Evolutionary conservation across 1,284 basidiomycete species (phyloP).

Genomic region (Golubevia pallescens): DNA sequence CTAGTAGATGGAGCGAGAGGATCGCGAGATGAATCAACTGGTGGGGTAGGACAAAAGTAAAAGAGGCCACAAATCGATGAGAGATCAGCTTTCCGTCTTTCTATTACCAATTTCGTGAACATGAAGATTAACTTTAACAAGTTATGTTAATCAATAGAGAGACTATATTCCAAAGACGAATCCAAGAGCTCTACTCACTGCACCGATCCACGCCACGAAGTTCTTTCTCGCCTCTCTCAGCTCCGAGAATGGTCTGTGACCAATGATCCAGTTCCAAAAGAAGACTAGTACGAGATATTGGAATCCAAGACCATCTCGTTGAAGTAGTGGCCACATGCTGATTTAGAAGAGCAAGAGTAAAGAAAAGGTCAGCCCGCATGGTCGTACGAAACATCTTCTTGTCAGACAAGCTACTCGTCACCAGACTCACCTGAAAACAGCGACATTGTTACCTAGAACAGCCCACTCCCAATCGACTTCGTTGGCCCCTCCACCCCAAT

Average conservation of each 20-base stretch:
- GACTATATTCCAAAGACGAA: background rate
- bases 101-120: too few species aligned
- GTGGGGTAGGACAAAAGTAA: slow-evolving; percentile 14
- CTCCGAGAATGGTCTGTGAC: slow-evolving; percentile 68
- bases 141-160: background rate
- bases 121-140: background rate
- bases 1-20: slow-evolving; percentile 22
- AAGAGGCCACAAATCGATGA: background rate
- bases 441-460: slow-evolving; percentile 81
- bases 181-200: slow-evolving; percentile 4
- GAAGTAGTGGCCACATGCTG: slow-evolving; percentile 89
- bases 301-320: slow-evolving; percentile 77
- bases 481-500: slow-evolving; percentile 45
- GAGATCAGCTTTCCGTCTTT: background rate
- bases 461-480: slow-evolving; percentile 79
- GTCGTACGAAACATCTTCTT: background rate
- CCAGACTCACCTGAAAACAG: slow-evolving; percentile 77
- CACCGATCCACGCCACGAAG: slow-evolving; percentile 4
- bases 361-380: background rate
- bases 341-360: background rate
- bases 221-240: slow-evolving; percentile 6
- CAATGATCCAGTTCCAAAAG: slow-evolving; percentile 82
- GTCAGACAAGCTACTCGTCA: background rate
- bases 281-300: slow-evolving; percentile 75
- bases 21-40: slow-evolving; percentile 18